Conservation (phyloP, 225 moss, liverwort and hornwort species). For the Marchantia paleacea region DNA sequence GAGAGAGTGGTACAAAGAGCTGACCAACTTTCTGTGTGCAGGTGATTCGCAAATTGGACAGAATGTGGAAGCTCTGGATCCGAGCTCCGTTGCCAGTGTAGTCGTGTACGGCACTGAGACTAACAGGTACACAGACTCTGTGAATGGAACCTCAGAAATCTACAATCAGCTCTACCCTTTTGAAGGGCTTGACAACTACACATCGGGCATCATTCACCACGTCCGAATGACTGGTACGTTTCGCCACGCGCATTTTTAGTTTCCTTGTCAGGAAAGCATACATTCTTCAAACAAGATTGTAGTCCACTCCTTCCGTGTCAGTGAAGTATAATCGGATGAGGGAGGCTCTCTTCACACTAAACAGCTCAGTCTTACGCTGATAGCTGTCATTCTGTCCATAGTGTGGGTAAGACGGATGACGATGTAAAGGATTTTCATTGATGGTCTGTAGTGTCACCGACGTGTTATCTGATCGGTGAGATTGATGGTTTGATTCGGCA, state of each 20-base stretch:
- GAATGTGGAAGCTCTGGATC: constrained; percentile 70
- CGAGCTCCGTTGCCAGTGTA: constrained; percentile 64
- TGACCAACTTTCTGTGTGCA: constrained; percentile 24
- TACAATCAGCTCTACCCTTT: constrained; percentile 88
- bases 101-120: constrained; percentile 62
- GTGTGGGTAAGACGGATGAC: too few relatives aligned
- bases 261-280: too few relatives aligned
- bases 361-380: too few relatives aligned
- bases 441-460: too few relatives aligned
- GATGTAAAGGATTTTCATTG: too few relatives aligned
- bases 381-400: too few relatives aligned
- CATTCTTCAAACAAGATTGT: too few relatives aligned
- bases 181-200: constrained; percentile 67
- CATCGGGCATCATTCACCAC: constrained; percentile 94
- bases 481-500: constrained; percentile 13
- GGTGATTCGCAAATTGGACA: constrained; percentile 89
- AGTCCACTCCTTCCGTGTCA: too few relatives aligned
- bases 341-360: too few relatives aligned
- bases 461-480: neutral
- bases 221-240: constrained; percentile 76
- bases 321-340: too few relatives aligned
- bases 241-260: too few relatives aligned
- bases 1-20: too few relatives aligned
- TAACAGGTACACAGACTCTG: constrained; percentile 41
- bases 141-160: constrained; percentile 53